phyloP scores from a whole-genome alignment of 192 early-diverging fungal species.

The Allomyces arbusculus region DNA sequence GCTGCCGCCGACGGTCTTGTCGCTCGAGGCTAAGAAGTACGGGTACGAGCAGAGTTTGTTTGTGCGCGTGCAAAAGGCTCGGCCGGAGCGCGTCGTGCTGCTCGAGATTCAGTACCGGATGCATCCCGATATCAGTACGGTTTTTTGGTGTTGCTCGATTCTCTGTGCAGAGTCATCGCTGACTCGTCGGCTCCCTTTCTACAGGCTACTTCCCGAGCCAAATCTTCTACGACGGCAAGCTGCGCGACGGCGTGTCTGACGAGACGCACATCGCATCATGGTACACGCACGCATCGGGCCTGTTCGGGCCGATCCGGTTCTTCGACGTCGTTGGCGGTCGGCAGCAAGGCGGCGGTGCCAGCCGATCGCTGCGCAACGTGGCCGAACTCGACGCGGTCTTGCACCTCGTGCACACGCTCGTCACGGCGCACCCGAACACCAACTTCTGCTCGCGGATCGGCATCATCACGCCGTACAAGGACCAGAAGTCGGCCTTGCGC shows the following conservation, averaged over 20 bases:
- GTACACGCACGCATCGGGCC: slow-evolving; percentile 28
- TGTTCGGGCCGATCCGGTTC: slow-evolving; percentile 58
- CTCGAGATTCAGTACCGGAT: slow-evolving; percentile 93
- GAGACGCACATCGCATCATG: slow-evolving; percentile 41
- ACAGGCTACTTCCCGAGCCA: slow-evolving; percentile 9
- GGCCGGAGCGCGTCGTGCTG: slow-evolving; percentile 45
- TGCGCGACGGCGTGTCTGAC: slow-evolving; percentile 55
- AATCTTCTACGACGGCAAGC: slow-evolving; percentile 54
- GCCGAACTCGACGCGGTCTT: slow-evolving; percentile 59
- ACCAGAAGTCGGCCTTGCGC: slow-evolving; percentile 52
- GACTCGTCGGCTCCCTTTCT: no score
- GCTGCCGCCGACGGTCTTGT: slow-evolving; percentile 78
- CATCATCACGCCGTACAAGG: slow-evolving; percentile 84
- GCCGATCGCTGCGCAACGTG: slow-evolving; percentile 53
- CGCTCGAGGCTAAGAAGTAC: slow-evolving; percentile 37
- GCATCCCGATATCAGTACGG: slow-evolving; percentile 71
- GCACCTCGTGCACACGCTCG: slow-evolving; percentile 43
- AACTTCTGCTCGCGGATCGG: slow-evolving; percentile 52
- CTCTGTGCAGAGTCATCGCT: neutral
- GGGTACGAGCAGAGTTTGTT: slow-evolving; percentile 78
- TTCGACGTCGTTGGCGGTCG: slow-evolving; percentile 45
- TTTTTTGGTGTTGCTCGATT: slow-evolving; percentile 30
- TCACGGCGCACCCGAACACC: slow-evolving; percentile 26
- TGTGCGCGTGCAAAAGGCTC: slow-evolving; percentile 52
- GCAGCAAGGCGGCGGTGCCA: slow-evolving; percentile 31